Evolutionary conservation across 73 alveolate species (phyloP), one percentile per base, ranked within the genome.

Genomic region (Uronychia binucleata): DNA sequence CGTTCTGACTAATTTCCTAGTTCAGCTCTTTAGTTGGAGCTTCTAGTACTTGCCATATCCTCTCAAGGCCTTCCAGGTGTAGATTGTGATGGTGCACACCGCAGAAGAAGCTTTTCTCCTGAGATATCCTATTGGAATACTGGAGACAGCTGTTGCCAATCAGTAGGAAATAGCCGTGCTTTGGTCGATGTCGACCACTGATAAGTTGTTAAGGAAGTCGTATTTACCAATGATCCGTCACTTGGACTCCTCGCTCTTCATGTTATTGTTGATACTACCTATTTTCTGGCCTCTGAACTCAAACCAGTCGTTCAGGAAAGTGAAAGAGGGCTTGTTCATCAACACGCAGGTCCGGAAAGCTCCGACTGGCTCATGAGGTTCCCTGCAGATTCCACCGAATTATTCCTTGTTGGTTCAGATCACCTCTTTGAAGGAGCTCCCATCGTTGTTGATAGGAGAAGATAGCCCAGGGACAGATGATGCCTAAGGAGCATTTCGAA

Each of bases 251-350:
- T 34, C 87, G 1, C 31, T 27, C 11, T 34, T 26, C 13, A 30
- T 88, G 32, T 85, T 88, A 57, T 85, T 58, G 33, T 86, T 92
- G 81, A 95, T 96, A 79, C 95, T 94, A 1, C 99, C 98, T 30
- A 97, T 97, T 83, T 94, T 93, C 67, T 91, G 92, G 28, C 99
- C 99, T n/a, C 99, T 98, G 86, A 86, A 97, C 83, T 97, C 99
- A 90, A 96, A 97, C 99, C 99, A 97, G 77, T 58, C 91, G 75
- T 59, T 83, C 31, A 83, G 85, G 79, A 84, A 77, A 78, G 59
- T 92, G 32, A 78, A 77, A 76, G 59, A 94, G 75, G 77, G 96
- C 57, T 30, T 84, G 88, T 85, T 94, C 84, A 59, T 67, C 74
- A 86, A 94, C 58, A 88, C 88, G 67, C 85, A 90, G 75, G 74